These are phyloP conservation scores for Circinella minor DNA, from an alignment of 371 early-diverging fungal genomes.

Conservation along the genomic window DNA sequence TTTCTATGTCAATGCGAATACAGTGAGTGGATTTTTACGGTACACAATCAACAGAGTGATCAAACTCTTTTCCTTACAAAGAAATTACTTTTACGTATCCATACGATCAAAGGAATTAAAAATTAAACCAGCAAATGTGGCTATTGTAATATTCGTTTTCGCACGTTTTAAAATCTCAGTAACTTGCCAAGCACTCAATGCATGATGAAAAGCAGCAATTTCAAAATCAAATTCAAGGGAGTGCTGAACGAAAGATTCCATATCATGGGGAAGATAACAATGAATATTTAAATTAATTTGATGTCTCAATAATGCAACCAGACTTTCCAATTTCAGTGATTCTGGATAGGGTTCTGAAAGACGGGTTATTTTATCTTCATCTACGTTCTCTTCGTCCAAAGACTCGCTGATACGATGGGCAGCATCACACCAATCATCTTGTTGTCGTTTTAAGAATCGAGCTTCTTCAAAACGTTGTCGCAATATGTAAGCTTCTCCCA, in stretches of 20 bases:
- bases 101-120: too few species aligned
- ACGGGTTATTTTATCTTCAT: slow-evolving; percentile 28
- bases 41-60: too few species aligned
- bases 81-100: too few species aligned
- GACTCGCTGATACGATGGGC: slow-evolving; percentile 43
- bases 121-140: slow-evolving; percentile 78
- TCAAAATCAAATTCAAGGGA: slow-evolving; percentile 67
- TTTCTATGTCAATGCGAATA: too few species aligned
- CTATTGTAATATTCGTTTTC: slow-evolving; percentile 68
- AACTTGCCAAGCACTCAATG: slow-evolving; percentile 68
- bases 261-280: slow-evolving; percentile 58
- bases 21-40: too few species aligned
- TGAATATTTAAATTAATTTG: slow-evolving; percentile 63
- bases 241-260: slow-evolving; percentile 65
- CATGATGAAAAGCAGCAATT: slow-evolving; percentile 74
- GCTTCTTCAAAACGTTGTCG: slow-evolving; percentile 71
- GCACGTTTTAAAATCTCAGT: slow-evolving; percentile 55
- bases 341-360: slow-evolving; percentile 57
- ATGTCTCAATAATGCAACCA: slow-evolving; percentile 61
- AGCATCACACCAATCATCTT: slow-evolving; percentile 84
- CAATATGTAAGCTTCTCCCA: slow-evolving; percentile 77
- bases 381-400: slow-evolving; percentile 13
- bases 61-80: too few species aligned
- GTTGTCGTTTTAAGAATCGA: slow-evolving; percentile 49
- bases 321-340: slow-evolving; percentile 46